Evolutionary conservation across 1,284 basidiomycete species (phyloP).

Genomic region (Rugiboletus extremiorientalis): DNA sequence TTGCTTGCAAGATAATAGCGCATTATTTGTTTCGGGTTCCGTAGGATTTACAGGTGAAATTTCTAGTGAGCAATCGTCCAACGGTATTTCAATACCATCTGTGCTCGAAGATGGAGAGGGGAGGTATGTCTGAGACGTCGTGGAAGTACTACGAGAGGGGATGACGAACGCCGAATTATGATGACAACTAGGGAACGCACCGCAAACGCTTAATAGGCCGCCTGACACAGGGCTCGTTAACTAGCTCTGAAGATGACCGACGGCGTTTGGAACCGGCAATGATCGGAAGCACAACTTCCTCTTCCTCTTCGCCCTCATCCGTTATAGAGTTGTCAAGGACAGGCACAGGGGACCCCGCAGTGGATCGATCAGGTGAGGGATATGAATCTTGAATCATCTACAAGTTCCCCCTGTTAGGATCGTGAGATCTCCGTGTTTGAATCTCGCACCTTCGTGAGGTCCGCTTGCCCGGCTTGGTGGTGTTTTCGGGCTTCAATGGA

Average conservation of each 20-base stretch:
- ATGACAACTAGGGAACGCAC: slow-evolving; percentile 8
- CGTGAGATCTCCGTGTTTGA: background rate
- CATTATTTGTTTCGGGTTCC: background rate
- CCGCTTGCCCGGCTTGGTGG: background rate
- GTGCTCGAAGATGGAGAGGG: slow-evolving; percentile 25
- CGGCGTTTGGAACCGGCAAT: slow-evolving; percentile 27
- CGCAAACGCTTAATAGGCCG: slow-evolving; percentile 28
- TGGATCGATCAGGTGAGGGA: slow-evolving; percentile 13
- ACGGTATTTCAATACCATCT: background rate
- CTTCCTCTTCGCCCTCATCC: slow-evolving; percentile 15
- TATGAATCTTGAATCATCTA: slow-evolving; percentile 9
- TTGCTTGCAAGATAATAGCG: slow-evolving; percentile 28
- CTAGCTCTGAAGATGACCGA: slow-evolving; percentile 6
- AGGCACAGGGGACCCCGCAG: background rate
- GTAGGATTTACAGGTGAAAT: background rate
- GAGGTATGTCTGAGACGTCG: background rate
- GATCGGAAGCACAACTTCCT: slow-evolving; percentile 5
- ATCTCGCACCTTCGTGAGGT: slow-evolving; percentile 6
- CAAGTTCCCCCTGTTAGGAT: background rate
- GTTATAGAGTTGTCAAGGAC: background rate
- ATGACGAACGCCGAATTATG: background rate
- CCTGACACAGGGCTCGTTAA: background rate
- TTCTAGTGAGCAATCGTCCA: background rate
- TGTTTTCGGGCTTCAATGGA: too few species aligned
- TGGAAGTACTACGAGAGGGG: slow-evolving; percentile 2